These are phyloP conservation scores for Colletotrichum euphorbiae DNA, from an alignment of 2,329 filamentous ascomycete genomes.

Conservation along the genomic window DNA sequence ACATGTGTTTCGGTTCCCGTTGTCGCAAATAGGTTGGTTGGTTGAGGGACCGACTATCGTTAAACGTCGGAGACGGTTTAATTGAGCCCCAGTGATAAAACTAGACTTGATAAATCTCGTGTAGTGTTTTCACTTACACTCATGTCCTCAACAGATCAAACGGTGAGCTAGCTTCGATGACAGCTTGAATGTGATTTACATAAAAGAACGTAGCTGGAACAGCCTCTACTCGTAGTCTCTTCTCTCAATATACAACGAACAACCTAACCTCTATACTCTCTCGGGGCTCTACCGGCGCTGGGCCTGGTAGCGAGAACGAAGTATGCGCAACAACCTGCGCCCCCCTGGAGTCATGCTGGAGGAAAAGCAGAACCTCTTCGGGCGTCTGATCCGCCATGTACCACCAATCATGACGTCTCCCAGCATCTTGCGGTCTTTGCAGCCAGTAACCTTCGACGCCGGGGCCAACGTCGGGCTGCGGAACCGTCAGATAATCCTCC, in stretches of 20 bases:
- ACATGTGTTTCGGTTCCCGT: neutral
- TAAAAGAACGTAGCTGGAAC: no score
- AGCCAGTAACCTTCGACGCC: constrained; percentile 21
- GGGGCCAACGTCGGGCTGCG: constrained; percentile 21
- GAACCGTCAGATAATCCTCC: constrained; percentile 22
- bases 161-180: no score
- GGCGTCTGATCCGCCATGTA: constrained; percentile 26
- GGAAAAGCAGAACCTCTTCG: constrained; percentile 14
- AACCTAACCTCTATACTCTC: constrained; percentile 24
- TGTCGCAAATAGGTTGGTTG: neutral
- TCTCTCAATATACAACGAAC: constrained; percentile 10
- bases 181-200: no score
- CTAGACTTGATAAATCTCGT: no score
- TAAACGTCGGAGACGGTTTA: no score
- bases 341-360: constrained; percentile 13
- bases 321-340: constrained; percentile 22
- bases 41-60: no score
- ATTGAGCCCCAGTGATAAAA: no score
- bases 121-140: no score
- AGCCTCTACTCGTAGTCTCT: neutral
- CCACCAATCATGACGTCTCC: constrained; percentile 1
- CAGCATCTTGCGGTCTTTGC: constrained; percentile 1
- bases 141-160: no score
- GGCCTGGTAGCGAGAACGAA: constrained; percentile 4
- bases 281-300: constrained; percentile 8